Evolutionary conservation across 1,284 basidiomycete species (phyloP), one percentile per base, ranked within the genome.

Genomic region (Neolentinus lepideus): DNA sequence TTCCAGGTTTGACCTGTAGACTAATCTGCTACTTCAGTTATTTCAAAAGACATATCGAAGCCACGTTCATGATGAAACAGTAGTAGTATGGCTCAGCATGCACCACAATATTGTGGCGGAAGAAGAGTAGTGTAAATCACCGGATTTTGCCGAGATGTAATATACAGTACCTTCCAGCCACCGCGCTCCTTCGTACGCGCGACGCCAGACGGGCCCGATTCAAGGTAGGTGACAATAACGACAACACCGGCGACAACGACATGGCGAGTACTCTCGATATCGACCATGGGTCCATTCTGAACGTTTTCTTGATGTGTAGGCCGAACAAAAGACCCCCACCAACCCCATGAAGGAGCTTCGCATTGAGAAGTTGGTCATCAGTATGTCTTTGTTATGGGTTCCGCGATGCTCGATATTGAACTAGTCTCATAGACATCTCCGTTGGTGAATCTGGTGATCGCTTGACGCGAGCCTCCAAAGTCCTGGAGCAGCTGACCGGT

Each of bases 401-500:
- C 25, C 33, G 31, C 22, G 11, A 46, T 21, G 4, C 57, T 19
- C 21, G 55, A 38, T 19, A 26, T 24, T 54, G 38, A 31, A 35
- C 35, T 55, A 12, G 26, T 45, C 9, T 9, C 54, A 21, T 62
- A 96, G 94, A 99, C 88, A 99, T 99, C 78, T 98, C 94, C 67
- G 97, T 99, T 68, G 96, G 97, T 73, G 96, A 98, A 83, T 98
- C 95, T 67, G 96, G 96, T 80, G 96, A 99, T 86, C 87, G 96
- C 75, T 83, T 99, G 67, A 99, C 97, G 64, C 92, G 97, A 80
- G 96, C 96, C 60, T 94, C 96, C 74, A 99, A 99, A 80, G 96
- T 99, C 64, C 83, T 99, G 69, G 97, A 99, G 79, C 97, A 99
- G 79, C 89, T 99, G 62, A 99, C 96, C 65, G 97, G 96, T 70